Evolutionary conservation across 176 grass and related monocot genomes (phyloP).

Genomic region (Leersia perrieri): DNA sequence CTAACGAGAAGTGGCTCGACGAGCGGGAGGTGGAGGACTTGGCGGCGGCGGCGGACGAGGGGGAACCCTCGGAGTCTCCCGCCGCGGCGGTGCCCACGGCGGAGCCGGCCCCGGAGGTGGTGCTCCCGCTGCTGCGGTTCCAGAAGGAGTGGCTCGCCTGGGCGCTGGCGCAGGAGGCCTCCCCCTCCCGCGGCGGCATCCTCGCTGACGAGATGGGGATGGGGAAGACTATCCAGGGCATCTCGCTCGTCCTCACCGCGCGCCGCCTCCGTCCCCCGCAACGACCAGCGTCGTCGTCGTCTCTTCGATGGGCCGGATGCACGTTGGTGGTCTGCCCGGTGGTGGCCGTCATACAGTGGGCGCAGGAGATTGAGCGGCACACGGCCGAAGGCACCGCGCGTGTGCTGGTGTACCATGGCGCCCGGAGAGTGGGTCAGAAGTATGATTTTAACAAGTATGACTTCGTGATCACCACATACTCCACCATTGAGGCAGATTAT

Average conservation of each 20-base stretch:
- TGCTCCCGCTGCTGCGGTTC: slow-evolving; percentile 77
- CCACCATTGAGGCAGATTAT: slow-evolving; percentile 78
- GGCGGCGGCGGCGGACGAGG: not conserved
- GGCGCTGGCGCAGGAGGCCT: slow-evolving; percentile 80
- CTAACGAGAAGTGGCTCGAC: slow-evolving; percentile 61
- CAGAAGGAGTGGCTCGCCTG: slow-evolving; percentile 94
- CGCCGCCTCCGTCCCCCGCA: slow-evolving; percentile 15
- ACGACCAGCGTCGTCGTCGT: not conserved
- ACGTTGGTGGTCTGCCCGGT: slow-evolving; percentile 83
- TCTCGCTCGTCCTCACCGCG: slow-evolving; percentile 79
- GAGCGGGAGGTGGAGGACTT: too few relatives aligned
- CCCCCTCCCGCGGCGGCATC: slow-evolving; percentile 59
- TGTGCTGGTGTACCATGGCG: slow-evolving; percentile 62
- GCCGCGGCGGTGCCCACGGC: not conserved
- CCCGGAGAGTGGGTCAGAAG: slow-evolving; percentile 26
- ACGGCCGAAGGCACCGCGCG: slow-evolving; percentile 53
- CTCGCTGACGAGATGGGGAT: slow-evolving; percentile 98
- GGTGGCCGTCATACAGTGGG: slow-evolving; percentile 90
- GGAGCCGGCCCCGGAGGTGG: slow-evolving; percentile 56
- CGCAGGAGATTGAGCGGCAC: slow-evolving; percentile 72
- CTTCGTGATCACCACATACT: slow-evolving; percentile 89
- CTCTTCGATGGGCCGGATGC: slow-evolving; percentile 21
- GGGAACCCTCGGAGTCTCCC: not conserved
- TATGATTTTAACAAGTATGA: slow-evolving; percentile 60
- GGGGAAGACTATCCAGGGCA: slow-evolving; percentile 98